phyloP scores from a whole-genome alignment of 2,329 filamentous ascomycete species.

The Chalaropsis thielavioides region DNA sequence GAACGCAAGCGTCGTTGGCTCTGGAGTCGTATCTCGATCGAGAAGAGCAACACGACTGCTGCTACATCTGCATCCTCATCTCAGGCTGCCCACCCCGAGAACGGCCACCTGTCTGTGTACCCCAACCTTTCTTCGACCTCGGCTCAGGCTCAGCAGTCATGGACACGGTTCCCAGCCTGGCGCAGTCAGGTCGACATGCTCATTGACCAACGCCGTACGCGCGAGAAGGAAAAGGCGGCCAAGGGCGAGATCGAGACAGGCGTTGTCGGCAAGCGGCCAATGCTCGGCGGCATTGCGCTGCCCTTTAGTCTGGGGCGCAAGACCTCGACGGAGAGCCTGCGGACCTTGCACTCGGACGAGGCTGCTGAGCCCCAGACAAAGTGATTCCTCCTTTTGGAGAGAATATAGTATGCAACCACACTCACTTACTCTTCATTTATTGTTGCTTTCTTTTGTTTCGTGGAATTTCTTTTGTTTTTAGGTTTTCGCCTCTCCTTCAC shows the following conservation, averaged over 20 bases:
- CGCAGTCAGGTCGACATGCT: constrained; percentile 12
- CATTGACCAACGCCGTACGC: constrained; percentile 7
- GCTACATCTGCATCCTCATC: neutral
- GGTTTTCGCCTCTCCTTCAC: neutral
- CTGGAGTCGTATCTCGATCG: constrained; percentile 8
- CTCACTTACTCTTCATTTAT: neutral
- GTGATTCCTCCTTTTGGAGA: neutral
- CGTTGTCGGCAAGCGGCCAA: constrained; percentile 47
- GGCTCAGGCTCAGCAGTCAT: neutral
- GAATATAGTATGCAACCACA: neutral
- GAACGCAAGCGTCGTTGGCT: constrained; percentile 14
- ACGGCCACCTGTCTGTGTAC: neutral
- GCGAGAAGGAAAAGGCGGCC: constrained; percentile 20
- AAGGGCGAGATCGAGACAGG: constrained; percentile 34
- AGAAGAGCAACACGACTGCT: neutral
- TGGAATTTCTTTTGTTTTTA: neutral
- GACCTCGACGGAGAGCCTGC: constrained; percentile 53
- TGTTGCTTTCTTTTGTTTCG: neutral
- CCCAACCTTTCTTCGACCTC: neutral
- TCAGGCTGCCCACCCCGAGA: neutral
- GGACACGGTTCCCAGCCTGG: neutral
- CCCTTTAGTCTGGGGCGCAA: constrained; percentile 56
- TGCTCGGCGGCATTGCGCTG: constrained; percentile 53
- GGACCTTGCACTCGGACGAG: constrained; percentile 41
- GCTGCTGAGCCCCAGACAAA: constrained; percentile 18